Evolutionary conservation across 345 rosid genomes (phyloP).

Genomic region (Linum tenue): DNA sequence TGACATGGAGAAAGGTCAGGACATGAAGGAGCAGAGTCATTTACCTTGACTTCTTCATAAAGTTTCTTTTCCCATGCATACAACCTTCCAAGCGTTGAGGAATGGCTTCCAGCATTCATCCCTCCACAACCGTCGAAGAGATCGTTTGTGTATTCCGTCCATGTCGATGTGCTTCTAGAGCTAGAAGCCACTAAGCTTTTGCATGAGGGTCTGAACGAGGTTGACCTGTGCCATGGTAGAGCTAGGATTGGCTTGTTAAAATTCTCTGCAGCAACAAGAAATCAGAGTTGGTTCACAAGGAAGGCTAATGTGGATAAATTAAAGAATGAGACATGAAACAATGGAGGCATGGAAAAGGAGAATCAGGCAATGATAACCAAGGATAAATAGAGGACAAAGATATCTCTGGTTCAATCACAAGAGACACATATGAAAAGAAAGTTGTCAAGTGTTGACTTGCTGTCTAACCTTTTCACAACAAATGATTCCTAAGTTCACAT

Average conservation of each 20-base stretch:
- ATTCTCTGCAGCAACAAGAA: slow-evolving; percentile 35
- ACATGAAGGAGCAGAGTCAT: too few relatives aligned
- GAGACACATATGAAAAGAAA: too few relatives aligned
- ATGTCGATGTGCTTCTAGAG: slow-evolving; percentile 36
- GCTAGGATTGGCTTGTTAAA: slow-evolving; percentile 49
- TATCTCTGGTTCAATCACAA: not conserved
- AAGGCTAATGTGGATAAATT: too few relatives aligned
- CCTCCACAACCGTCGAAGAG: slow-evolving; percentile 58
- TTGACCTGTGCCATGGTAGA: slow-evolving; percentile 50
- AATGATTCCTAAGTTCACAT: not conserved
- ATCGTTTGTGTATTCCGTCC: slow-evolving; percentile 53
- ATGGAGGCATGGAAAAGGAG: not conserved
- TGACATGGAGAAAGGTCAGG: not conserved
- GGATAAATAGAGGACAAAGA: not conserved
- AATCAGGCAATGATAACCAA: not conserved
- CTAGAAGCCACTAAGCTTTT: slow-evolving; percentile 60
- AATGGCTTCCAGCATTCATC: slow-evolving; percentile 71
- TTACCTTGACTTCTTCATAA: slow-evolving; percentile 62
- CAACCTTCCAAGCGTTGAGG: slow-evolving; percentile 47
- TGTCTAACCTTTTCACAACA: not conserved
- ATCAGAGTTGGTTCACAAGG: not conserved
- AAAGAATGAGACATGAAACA: too few relatives aligned
- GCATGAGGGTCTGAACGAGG: slow-evolving; percentile 41
- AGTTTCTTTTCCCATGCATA: slow-evolving; percentile 85
- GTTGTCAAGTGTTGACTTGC: not conserved